Base-by-base conservation (phyloP, 495 filamentous ascomycete species). In the Penicillium antarcticum region DNA sequence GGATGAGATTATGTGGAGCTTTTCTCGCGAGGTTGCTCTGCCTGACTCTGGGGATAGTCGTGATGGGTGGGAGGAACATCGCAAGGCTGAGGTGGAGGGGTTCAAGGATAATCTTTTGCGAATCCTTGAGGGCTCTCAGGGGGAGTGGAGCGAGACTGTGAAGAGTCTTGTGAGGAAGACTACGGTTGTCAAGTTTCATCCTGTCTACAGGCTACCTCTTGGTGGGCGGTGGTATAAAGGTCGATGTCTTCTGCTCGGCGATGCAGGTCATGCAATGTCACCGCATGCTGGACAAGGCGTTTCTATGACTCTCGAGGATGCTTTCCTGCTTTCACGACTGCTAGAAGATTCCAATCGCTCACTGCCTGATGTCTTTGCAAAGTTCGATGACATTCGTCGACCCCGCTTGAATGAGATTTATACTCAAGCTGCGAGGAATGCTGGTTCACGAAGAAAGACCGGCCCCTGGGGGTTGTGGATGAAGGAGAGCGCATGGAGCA, bases 201-300 rank as follows among this genome's bases (percentile, higher is more conserved):
- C 76, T 16, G 68, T 73, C 11, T 81, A 74, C 63, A 66, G 69
- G 16, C 66, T 75, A 21, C 73, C 70, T 0, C 61, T 67, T 24
- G 71, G 79, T 18, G 73, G 70, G 1, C 48, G 51, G 8, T 81
- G 76, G 76, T 66, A 56, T 23, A 64, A 55, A 4, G 61, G 62
- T 19, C 63, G 74, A 24, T 69, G 51, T 14, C 45, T 75, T 5
- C 33, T 73, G 44, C 53, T 74, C 29, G 57, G 67, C 7, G 64
- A 79, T 53, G 74, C 75, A 2, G 76, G 70, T 1, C 75, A 78
- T 59, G 75, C 74, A 0, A 75, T 74, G 59, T 68, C 63, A 14
- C 73, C 76, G 0, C 72, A 70, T 61, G 68, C 71, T 16, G 68
- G 69, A 5, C 73, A 80, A 52, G 74, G 76, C 2, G 67, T 69